A percentile compares a stretch with the other conserved stretches of the same genome.
Conservation (phyloP, 495 filamentous ascomycete genomes). For the Poronia punctata region DNA sequence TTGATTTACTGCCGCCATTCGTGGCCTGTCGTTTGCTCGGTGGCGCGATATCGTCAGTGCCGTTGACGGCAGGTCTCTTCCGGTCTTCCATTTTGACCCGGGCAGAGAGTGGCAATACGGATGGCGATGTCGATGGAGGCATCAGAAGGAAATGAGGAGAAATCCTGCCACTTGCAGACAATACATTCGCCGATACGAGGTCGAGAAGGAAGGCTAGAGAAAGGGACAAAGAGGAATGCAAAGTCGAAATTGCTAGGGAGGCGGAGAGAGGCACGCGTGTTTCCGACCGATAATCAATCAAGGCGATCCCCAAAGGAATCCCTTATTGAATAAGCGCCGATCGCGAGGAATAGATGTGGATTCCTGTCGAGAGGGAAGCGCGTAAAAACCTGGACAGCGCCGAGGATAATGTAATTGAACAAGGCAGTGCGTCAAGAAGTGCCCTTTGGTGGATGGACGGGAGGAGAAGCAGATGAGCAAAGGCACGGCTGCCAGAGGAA, state of each 20-base stretch:
- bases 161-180: conserved; percentile 15
- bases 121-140: conserved; percentile 68
- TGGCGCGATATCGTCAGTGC: conserved; percentile 70
- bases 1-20: conserved; percentile 66
- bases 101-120: conserved; percentile 59
- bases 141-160: conserved; percentile 49
- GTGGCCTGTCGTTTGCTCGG: conserved; percentile 80
- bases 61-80: conserved; percentile 75
- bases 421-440: conserved; percentile 10
- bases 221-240: conserved; percentile 5
- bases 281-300: conserved; percentile 5
- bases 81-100: conserved; percentile 93
- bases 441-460: conserved; percentile 6
- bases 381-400: not conserved
- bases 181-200: conserved; percentile 15
- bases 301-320: conserved; percentile 12
- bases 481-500: conserved; percentile 16
- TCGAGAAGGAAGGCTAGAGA: conserved; percentile 6
- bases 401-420: conserved; percentile 15
- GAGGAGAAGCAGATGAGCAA: conserved; percentile 8
- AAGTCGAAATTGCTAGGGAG: conserved; percentile 5
- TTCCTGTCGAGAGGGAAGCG: not conserved
- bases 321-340: conserved; percentile 5
- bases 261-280: conserved; percentile 18
- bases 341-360: conserved; percentile 13